Evolutionary conservation across 495 filamentous ascomycete genomes (phyloP).

Genomic region (Lasiosphaeris hirsuta): DNA sequence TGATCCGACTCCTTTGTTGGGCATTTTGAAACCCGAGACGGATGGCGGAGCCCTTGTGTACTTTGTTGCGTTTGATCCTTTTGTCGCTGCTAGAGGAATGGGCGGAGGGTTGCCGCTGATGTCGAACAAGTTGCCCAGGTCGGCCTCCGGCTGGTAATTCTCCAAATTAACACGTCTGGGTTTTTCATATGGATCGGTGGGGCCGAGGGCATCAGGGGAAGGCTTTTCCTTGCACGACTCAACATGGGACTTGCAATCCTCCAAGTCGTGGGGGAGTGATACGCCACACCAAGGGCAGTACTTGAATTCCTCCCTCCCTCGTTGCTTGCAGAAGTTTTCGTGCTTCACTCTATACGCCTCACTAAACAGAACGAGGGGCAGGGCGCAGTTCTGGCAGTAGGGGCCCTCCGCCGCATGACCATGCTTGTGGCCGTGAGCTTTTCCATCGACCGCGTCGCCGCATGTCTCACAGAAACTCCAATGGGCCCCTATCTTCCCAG

Average conservation of each 20-base stretch:
- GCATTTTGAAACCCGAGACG: too few species aligned
- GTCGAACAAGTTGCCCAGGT: too few species aligned
- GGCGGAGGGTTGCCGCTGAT: too few species aligned
- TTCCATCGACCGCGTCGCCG: neutral
- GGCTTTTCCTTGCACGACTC: neutral
- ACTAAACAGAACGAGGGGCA: slow-evolving; percentile 3
- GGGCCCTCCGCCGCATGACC: neutral
- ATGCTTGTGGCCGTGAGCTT: neutral
- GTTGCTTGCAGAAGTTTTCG: slow-evolving; percentile 5
- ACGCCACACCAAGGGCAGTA: slow-evolving; percentile 20
- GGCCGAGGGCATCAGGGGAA: too few species aligned
- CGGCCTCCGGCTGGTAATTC: too few species aligned
- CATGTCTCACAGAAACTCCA: neutral
- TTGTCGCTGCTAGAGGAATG: too few species aligned
- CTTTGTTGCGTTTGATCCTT: too few species aligned
- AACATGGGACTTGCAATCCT: slow-evolving; percentile 1
- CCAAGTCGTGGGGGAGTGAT: neutral
- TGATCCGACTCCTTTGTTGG: too few species aligned
- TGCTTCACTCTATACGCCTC: slow-evolving; percentile 11
- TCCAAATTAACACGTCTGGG: too few species aligned
- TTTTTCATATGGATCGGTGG: too few species aligned
- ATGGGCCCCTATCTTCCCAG: neutral
- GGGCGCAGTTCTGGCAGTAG: slow-evolving; percentile 16
- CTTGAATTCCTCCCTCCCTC: slow-evolving; percentile 3
- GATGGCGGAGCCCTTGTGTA: too few species aligned